Base-by-base conservation (phyloP, 2,329 filamentous ascomycete genomes). In the Aspergillus ibericus region DNA sequence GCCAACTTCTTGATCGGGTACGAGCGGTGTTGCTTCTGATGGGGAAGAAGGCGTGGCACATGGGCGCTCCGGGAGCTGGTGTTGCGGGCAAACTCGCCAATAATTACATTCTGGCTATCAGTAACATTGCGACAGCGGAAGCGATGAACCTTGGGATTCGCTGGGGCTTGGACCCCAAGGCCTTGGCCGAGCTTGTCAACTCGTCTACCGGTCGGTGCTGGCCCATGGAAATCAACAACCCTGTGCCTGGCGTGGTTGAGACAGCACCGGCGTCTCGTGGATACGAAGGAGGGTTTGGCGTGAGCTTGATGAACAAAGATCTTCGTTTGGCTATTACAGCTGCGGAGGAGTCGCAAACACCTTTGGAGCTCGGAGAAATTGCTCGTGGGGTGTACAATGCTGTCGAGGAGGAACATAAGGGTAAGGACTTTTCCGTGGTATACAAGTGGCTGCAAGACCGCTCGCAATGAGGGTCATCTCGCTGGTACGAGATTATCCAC, bases 141-240 rank as follows among this genome's bases (percentile, higher is more conserved):
- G 86, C 85, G 6, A 87, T 88, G 85, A 86, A 85, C 60, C 81
- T 88, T 71, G 86, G 85, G 4, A 80, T 87, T 36, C 78, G 81
- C 51, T 87, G 84, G 82, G 86, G 86, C 1, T 78, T 88, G 8
- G 82, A 88, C 56, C 80, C 85, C 1, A 85, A 83, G 59, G 87
- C 86, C 7, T 82, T 99, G 1, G 90, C 91, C 0, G 87, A 88
- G 53, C 87, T 99, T 75, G 91, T 99, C 79, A 98, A 97, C 73
- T 89, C 90, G 3, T 95, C 91, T 67, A 97, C 93, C 0, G 95
- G 95, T n/a, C 86, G 83, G 64, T 98, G 93, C 82, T 99, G 95
- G 95, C 92, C 93, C 1, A 95, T 89, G 68, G 93, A 97, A 77
- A 81, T 96, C 62, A 99, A 99, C 78, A 98, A 98, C 72, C 95